These are phyloP conservation scores for Aegilops bicornis DNA, from an alignment of 176 grass and related monocot species.

Conservation along the genomic window DNA sequence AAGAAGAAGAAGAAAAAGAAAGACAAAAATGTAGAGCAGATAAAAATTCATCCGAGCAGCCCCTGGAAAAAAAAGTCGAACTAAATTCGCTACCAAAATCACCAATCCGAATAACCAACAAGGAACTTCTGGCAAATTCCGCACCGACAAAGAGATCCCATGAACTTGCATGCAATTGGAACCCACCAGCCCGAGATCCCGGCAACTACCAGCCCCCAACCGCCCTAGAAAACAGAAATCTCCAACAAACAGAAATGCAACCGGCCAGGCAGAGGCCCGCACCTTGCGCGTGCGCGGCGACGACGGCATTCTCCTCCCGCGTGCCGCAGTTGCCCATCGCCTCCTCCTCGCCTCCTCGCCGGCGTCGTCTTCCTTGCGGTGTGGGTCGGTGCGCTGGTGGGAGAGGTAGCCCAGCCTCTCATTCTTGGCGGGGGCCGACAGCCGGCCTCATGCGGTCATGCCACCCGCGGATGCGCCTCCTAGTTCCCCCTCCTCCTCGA, in stretches of 20 bases:
- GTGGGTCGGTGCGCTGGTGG: background rate
- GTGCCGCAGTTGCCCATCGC: slow-evolving; percentile 98
- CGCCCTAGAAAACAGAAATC: background rate
- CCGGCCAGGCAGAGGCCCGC: background rate
- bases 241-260: background rate
- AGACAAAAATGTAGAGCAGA: background rate
- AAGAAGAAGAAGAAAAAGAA: background rate
- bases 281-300: slow-evolving; percentile 67
- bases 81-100: background rate
- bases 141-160: slow-evolving; percentile 9
- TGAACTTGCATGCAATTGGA: slow-evolving; percentile 22
- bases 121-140: background rate
- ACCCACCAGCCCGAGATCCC: slow-evolving; percentile 26
- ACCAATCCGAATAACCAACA: background rate
- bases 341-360: slow-evolving; percentile 42
- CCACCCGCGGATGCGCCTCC: slow-evolving; percentile 5
- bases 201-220: slow-evolving; percentile 14
- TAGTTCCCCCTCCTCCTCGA: too few species aligned
- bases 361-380: background rate
- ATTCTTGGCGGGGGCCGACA: slow-evolving; percentile 46
- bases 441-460: background rate
- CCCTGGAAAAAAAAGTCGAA: background rate
- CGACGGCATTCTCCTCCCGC: slow-evolving; percentile 99
- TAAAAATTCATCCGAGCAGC: background rate
- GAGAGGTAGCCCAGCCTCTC: slow-evolving; percentile 40